Evolutionary conservation across 2,329 filamentous ascomycete species (phyloP).

Genomic region (Cytospora chrysosperma): DNA sequence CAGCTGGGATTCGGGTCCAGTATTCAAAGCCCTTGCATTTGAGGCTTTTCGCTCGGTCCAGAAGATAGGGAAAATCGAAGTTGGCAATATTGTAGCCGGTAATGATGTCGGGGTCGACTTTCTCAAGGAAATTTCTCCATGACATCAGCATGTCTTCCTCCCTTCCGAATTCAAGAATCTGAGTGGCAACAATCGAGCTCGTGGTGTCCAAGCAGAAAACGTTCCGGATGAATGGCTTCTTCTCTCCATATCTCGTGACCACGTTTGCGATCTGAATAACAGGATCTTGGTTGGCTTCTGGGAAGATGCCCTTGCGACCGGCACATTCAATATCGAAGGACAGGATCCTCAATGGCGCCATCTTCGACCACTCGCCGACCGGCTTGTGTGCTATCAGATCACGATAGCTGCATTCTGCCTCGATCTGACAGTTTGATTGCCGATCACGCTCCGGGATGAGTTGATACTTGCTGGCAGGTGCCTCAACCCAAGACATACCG

Average conservation of each 20-base stretch:
- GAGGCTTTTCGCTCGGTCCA: constrained; percentile 82
- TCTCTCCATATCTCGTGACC: constrained; percentile 90
- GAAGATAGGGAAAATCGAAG: constrained; percentile 95
- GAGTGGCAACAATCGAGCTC: constrained; percentile 90
- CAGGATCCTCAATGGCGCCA: constrained; percentile 87
- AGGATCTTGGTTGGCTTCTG: constrained; percentile 85
- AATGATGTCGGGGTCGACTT: constrained; percentile 93
- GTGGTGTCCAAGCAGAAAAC: constrained; percentile 94
- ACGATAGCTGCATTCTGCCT: constrained; percentile 78
- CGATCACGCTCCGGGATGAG: constrained; percentile 64
- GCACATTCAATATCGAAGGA: constrained; percentile 99
- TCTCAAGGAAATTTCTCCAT: constrained; percentile 87
- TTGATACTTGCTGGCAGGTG: constrained; percentile 69
- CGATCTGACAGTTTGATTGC: constrained; percentile 95
- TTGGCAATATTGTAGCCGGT: constrained; percentile 99
- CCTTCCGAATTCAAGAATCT: constrained; percentile 77
- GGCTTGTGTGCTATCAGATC: constrained; percentile 85
- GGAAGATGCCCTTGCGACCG: constrained; percentile 95
- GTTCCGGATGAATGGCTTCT: constrained; percentile 92
- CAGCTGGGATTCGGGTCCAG: constrained; percentile 76
- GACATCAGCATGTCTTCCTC: constrained; percentile 89
- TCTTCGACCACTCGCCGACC: constrained; percentile 95
- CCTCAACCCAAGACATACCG: constrained; percentile 98
- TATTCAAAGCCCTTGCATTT: constrained; percentile 80
- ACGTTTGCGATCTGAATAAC: constrained; percentile 98